These are phyloP conservation scores for Aquanectria penicillioides DNA, from an alignment of 2,329 filamentous ascomycete genomes.

Conservation along the genomic window DNA sequence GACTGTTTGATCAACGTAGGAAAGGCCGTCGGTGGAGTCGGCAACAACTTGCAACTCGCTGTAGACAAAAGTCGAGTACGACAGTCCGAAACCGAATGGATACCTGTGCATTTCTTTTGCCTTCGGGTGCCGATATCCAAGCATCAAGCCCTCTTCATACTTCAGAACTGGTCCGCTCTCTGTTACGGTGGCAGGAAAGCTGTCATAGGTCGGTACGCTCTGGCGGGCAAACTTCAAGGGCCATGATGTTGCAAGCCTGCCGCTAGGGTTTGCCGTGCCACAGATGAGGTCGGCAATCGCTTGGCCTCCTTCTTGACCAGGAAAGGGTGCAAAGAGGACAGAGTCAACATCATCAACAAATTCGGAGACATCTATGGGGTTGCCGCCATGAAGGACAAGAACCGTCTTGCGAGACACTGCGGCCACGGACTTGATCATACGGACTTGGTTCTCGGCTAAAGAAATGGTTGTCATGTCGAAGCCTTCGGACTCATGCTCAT, in stretches of 20 bases:
- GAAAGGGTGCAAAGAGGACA: constrained; percentile 17
- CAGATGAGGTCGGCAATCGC: constrained; percentile 12
- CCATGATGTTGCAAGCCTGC: constrained; percentile 18
- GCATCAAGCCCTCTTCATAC: constrained; percentile 10
- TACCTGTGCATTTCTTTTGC: neutral
- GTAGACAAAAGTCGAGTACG: constrained; percentile 18
- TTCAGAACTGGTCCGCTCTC: neutral
- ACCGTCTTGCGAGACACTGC: constrained; percentile 14
- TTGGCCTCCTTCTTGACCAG: constrained; percentile 21
- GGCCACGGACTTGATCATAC: constrained; percentile 20
- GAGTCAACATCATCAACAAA: constrained; percentile 21
- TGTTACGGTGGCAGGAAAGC: constrained; percentile 13
- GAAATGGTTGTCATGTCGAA: constrained; percentile 22
- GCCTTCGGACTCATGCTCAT: constrained; percentile 26
- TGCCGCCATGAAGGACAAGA: constrained; percentile 20
- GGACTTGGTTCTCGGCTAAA: constrained; percentile 12
- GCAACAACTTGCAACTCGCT: neutral
- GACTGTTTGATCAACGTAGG: neutral
- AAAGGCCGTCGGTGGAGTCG: neutral
- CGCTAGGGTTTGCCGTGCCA: constrained; percentile 13
- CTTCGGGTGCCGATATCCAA: constrained; percentile 17
- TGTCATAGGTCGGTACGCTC: constrained; percentile 5
- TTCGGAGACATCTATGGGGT: constrained; percentile 18
- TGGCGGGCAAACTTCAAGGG: constrained; percentile 7
- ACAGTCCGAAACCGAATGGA: constrained; percentile 19